Evolutionary conservation across 1,284 basidiomycete genomes (phyloP).

Genomic region (Blastosporella zonata): DNA sequence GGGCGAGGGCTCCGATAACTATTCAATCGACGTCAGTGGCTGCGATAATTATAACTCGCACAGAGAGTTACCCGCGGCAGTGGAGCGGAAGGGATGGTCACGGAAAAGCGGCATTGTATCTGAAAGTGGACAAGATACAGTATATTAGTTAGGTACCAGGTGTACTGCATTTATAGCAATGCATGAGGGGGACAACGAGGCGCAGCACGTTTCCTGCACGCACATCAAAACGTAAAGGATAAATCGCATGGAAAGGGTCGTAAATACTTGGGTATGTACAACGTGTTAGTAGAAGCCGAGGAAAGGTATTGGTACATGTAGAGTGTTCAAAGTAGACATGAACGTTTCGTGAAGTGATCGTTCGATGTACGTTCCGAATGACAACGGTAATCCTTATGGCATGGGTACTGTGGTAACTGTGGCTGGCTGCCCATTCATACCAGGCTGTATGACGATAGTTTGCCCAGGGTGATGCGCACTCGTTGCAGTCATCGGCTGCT

Average conservation of each 20-base stretch:
- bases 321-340: background rate
- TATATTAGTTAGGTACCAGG: background rate
- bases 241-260: conserved; percentile 9
- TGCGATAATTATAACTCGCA: background rate
- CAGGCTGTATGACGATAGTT: conserved; percentile 69
- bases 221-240: conserved; percentile 15
- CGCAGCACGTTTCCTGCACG: conserved; percentile 20
- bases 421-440: conserved; percentile 54
- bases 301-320: background rate
- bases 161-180: conserved; percentile 8
- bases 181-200: conserved; percentile 23
- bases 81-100: conserved; percentile 37
- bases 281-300: conserved; percentile 10
- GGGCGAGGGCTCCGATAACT: conserved; percentile 34
- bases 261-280: conserved; percentile 15
- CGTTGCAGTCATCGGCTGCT: conserved; percentile 26
- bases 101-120: conserved; percentile 37
- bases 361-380: no score
- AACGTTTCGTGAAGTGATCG: no score
- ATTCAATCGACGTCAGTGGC: conserved; percentile 5
- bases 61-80: conserved; percentile 29
- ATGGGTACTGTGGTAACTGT: conserved; percentile 59
- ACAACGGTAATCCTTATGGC: conserved; percentile 4
- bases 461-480: conserved; percentile 53
- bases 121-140: conserved; percentile 1